Evolutionary conservation across 2,329 filamentous ascomycete genomes (phyloP), one percentile per base, ranked within the genome.

Genomic region (Pseudonectria foliicola): DNA sequence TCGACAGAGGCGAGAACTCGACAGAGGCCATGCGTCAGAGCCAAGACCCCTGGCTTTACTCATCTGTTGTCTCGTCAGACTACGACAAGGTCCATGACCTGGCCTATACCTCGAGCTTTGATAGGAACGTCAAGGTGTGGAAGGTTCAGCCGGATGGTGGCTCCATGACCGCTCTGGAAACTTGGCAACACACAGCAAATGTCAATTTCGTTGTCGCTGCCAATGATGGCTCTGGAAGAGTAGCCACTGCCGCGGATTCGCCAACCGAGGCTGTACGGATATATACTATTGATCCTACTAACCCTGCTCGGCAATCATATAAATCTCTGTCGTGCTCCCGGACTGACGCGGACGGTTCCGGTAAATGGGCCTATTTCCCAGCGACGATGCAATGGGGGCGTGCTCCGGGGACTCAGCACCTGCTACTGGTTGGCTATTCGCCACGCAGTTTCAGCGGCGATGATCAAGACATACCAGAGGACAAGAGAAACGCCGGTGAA

Each of bases 151-250:
- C 46, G 1, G 46, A 55, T 3, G 64, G 62, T 13, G 50, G 51
- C 1, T 53, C 56, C 2, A 74, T 78, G 69, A 31, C 48, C 6
- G 53, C 45, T 12, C 31, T 61, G 3, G 49, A 53, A 1, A 76
- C 70, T 0, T 81, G 77, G 77, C 41, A 53, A 4, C 77, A 81
- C 44, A 54, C 60, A 0, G 74, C 71, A 10, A 73, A 71, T 24
- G 77, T 81, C 35, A 80, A 82, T 48, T 81, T 81, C 37, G 77
- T 81, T 1, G 62, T 69, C 6, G 66, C 68, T 3, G 76, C 75
- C 3, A 67, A 63, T 29, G 61, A 71, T 34, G 50, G 54, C 2
- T 57, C 58, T 4, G 66, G 67, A 4, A 62, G 70, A 27, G 70
- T 81, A 1, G 77, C 77, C 2, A 77, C 77, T 1, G 77, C 73